Evolutionary conservation across 768 basidiomycete species (phyloP).

Genomic region (Coprinellus micaceus): DNA sequence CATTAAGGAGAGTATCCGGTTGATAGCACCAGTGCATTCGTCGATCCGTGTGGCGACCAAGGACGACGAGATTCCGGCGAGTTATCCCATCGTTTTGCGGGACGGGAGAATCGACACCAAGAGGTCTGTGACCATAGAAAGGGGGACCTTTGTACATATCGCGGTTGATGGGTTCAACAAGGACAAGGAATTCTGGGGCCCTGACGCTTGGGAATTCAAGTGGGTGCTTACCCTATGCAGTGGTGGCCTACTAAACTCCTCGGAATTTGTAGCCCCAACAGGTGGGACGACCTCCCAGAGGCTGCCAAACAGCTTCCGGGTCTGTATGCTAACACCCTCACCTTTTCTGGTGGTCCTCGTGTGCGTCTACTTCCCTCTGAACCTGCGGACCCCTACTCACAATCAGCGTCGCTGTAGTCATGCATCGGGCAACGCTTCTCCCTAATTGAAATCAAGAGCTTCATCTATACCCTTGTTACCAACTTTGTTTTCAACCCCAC

Average conservation of each 20-base stretch:
- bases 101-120: slow-evolving; percentile 44
- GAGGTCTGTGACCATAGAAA: slow-evolving; percentile 48
- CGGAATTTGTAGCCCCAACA: slow-evolving; percentile 55
- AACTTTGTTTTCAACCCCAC: slow-evolving; percentile 61
- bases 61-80: slow-evolving; percentile 75
- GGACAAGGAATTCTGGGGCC: slow-evolving; percentile 75
- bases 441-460: slow-evolving; percentile 78
- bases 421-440: slow-evolving; percentile 84
- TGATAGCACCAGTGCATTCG: slow-evolving; percentile 78
- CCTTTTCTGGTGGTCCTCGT: slow-evolving; percentile 79
- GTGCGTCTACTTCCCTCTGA: slow-evolving; percentile 39
- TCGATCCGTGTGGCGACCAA: slow-evolving; percentile 74
- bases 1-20: slow-evolving; percentile 68
- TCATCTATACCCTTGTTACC: slow-evolving; percentile 66
- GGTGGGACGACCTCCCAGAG: slow-evolving; percentile 77
- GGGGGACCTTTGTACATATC: slow-evolving; percentile 74
- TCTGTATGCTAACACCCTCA: slow-evolving; percentile 63
- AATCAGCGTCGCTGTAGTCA: slow-evolving; percentile 43
- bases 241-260: not conserved
- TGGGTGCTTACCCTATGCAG: slow-evolving; percentile 28
- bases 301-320: slow-evolving; percentile 65
- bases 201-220: slow-evolving; percentile 80
- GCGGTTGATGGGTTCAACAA: slow-evolving; percentile 79
- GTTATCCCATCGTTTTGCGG: slow-evolving; percentile 51
- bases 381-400: not conserved